Evolutionary conservation across 2,329 filamentous ascomycete genomes (phyloP), one percentile per base, ranked within the genome.

Genomic region (Monilinia fructigena): DNA sequence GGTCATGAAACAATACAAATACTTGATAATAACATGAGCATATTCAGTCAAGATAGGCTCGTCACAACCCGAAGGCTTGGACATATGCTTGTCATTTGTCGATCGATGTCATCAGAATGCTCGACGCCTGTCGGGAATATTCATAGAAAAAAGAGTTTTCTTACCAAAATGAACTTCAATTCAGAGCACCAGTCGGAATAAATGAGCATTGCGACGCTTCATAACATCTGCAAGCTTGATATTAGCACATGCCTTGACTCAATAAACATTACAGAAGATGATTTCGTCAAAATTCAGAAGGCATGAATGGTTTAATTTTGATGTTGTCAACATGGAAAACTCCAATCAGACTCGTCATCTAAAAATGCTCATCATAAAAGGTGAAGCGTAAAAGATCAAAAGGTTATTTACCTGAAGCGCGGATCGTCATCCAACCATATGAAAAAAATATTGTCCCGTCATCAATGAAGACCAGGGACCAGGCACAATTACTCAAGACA

Each of bases 1-100:
- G 62, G 38, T 31, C 48, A 50, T 20, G 40, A 40, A n/a, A 55
- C 14, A 42, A 56, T 62, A 35, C 16, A 26, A 59, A 67, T 23
- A 55, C 16, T 63, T 26, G 31, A n/a, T 38, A 63, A 62, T 47
- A 55, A 50, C 66, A 38, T 50, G 70, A 76, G 76, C 76, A 75
- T 74, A 72, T 77, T 81, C 79, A 82, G 81, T 78, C 75, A 78
- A 78, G 81, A 83, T 79, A 77, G 76, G 81, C 72, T 85, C 83
- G 80, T 85, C 83, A 80, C 80, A 66, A 81, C 82, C 77, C 77
- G 78, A 70, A 81, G 83, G 87, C 92, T 96, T 89, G 85, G 92
- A 96, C 92, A 96, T 96, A 96, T 96, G 92, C 92, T 96, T 96
- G 92, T 96, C 92, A 86, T 87, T 89, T 81, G 79, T 82, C 85